Base-by-base conservation (phyloP, 139 green algal species). In the Chlorella sorokiniana region DNA sequence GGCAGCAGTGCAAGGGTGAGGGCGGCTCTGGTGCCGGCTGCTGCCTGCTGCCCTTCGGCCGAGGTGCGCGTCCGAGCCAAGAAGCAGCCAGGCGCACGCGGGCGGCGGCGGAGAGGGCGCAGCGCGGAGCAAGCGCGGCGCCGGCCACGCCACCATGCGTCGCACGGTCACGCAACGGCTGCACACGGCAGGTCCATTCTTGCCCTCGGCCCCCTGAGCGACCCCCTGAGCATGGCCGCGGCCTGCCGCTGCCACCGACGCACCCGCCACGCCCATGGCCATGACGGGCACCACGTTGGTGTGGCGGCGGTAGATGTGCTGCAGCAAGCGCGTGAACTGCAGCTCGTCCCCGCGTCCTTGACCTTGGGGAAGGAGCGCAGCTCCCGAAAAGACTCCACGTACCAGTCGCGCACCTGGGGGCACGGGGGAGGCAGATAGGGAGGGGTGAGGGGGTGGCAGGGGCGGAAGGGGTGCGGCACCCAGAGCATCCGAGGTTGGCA, bases 311-410 rank as follows among this genome's bases (percentile, higher is more conserved):
- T 94, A 90, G 69, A 99, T 95, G 51, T 89, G 69, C 38, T 88
- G 76, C 54, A 99, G 85, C 78, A 98, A 84, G 22, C 94, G 81
- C 33, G 96, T 98, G 91, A 99, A 99, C 31, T 94, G 51, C 11
- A 89, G 33, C 84, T 99, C 97, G 52, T 98, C 95, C 10, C 41
- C 18, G 75, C 74, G 48, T 78, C 71, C 37, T 83, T 86, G 1
- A 98, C 88, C 29, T 83, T 51, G 0, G 89, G 91, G 69, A 98
- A 98, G 2, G 73, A 42, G 4, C 94, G 89, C 59, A 99, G 88
- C 64, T 99, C 97, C 31, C 91, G 89, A 89, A 99, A 99, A 0
- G 94, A 98, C 81, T 99, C 95, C 69, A 99, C 94, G 80, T 99
- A 99, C 97, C 97, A 99, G 85, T 99, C 96, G 1, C 96, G 92